Evolutionary conservation across 495 filamentous ascomycete species (phyloP).

Genomic region (Aspergillus incahuasiensis): DNA sequence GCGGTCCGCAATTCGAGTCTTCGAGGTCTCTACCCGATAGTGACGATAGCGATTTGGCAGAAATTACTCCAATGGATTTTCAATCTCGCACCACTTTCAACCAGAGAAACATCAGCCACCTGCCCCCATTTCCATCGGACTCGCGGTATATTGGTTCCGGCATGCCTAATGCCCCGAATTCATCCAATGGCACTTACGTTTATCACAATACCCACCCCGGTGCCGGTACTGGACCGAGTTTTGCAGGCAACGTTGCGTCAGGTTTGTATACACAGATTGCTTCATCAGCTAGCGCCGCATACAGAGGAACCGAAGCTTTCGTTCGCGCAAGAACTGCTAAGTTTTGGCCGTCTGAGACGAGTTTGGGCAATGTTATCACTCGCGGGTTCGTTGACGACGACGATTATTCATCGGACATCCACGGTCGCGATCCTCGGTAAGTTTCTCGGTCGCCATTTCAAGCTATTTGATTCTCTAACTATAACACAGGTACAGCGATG

Average conservation of each 20-base stretch:
- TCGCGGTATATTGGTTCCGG: not conserved
- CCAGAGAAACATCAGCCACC: not conserved
- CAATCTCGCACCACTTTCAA: not conserved
- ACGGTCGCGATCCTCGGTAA: slow-evolving; percentile 6
- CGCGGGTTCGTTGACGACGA: not conserved
- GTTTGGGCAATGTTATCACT: not conserved
- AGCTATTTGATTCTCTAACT: not conserved
- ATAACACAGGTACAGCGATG: slow-evolving; percentile 15
- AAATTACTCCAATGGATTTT: slow-evolving; percentile 22
- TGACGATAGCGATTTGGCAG: slow-evolving; percentile 30
- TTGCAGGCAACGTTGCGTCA: not conserved
- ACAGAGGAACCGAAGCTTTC: slow-evolving; percentile 8
- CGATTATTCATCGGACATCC: not conserved
- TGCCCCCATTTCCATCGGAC: not conserved
- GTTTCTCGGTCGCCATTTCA: not conserved
- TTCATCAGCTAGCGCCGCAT: slow-evolving; percentile 19
- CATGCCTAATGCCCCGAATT: not conserved
- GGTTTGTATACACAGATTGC: slow-evolving; percentile 12
- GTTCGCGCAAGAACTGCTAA: not conserved
- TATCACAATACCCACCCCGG: not conserved
- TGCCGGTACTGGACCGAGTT: slow-evolving; percentile 7
- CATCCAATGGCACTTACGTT: not conserved
- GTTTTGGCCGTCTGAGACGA: not conserved
- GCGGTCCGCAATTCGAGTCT: not conserved
- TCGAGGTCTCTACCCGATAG: slow-evolving; percentile 10